Evolutionary conservation across 257 asterid genomes (phyloP), one percentile per base, ranked within the genome.

Genomic region (Nyctanthes arbortristis): DNA sequence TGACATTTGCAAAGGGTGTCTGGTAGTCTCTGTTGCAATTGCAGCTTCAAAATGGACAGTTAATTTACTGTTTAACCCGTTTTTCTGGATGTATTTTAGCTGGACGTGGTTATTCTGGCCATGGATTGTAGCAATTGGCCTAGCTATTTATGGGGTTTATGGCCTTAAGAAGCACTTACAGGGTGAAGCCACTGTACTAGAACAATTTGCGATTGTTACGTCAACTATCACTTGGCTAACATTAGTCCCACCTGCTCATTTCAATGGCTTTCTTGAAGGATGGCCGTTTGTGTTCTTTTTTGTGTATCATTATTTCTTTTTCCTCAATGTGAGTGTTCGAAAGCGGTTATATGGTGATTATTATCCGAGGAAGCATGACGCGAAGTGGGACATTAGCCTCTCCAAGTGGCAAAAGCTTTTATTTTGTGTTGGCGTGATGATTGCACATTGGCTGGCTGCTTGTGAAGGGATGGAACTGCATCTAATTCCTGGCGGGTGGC

Each of bases 31-130:
- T 2, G n/a, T 78, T 66, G 83, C 83, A n/a, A 55, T 88, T 65
- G 93, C 89, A 31, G 96, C 85, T 0, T 74, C 89, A 13, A 90
- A 76, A 67, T 84, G 88, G 97, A 66, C 77, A 20, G 25, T 79
- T 69, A 85, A 75, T 70, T 34, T 73, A 32, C 34, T 85, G 56
- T 66, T 88, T 29, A 85, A 61, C 73, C 98, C 98, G 0, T 93
- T 93, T 67, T 79, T 93, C 70, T 93, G 97, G 98, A 87, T 84
- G 96, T 93, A 93, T 39, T 87, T 93, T 70, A 93, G 96, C 77
- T 88, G 90, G 96, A 74, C 89, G 7, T 93, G 96, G 98, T 59
- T 90, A 65, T 88, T 88, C 82, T 93, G 97, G 97, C 98, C 98
- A 9, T 90, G 97, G 98, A 75, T 84, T 67, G 82, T 70, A 55